Evolutionary conservation across 1,139 yeast species (phyloP), one percentile per base, ranked within the genome.

Genomic region (Pichia sp.): DNA sequence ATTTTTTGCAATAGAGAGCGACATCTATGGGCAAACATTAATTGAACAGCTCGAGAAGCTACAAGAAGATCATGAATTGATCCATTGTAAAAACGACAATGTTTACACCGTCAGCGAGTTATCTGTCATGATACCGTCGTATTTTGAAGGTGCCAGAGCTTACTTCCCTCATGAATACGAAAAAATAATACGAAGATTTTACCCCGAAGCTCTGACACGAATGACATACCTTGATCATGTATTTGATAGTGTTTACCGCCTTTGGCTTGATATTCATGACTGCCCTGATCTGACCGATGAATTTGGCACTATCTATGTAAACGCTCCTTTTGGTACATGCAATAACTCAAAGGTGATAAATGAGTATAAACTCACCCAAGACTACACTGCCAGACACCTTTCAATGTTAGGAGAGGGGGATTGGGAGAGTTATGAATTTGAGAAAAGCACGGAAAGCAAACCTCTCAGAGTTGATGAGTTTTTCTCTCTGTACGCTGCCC

Each of bases 1-100:
- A 66, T 13, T 54, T 16, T 57, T 55, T 50, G 61, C 60, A 10
- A 3, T 55, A 2, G 62, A 58, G 34, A 51, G 51, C 23, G 59
- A 53, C 15, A 31, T 19, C 13, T 55, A 58, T 48, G 51, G 46
- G 16, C 32, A 48, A 3, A 47, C 48, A 0, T 19, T 54, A 31
- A 7, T 47, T 45, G 45, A 51, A 2, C 55, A 57, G 42, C 62
- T 69, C 31, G 55, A 58, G 7, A 29, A 54, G 8, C 57, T 73
- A n/a, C 67, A 66, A 46, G 46, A 55, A 4, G 54, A 56, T 0
- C 61, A 64, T 32, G 57, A 66, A 38, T 58, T 80, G 8, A 74
- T 70, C 60, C 80, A 80, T 61, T 82, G 87, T 64, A 75, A 81
- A 58, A 79, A 82, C 64, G 67, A 74, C 54, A 87, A 83, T 63